A percentile compares a stretch with the other conserved stretches of the same genome.
phyloP scores from a whole-genome alignment of 1,284 basidiomycete species.

The Apiotrichum domesticum region DNA sequence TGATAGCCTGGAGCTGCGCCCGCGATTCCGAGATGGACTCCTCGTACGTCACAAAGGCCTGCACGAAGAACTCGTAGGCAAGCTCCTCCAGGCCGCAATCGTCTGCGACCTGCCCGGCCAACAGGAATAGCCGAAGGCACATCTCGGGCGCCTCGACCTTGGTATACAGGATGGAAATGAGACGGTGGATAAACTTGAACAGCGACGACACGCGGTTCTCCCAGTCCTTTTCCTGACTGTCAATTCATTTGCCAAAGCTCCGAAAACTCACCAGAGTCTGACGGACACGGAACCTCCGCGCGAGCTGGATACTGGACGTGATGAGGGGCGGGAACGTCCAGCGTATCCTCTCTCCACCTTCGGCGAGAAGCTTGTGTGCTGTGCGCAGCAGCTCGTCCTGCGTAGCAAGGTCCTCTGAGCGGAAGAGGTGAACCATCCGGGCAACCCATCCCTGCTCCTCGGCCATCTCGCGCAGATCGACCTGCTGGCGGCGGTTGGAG shows the following conservation, averaged over 20 bases:
- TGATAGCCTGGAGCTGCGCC: slow-evolving; percentile 87
- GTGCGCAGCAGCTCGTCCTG: slow-evolving; percentile 82
- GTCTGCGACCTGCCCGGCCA: slow-evolving; percentile 84
- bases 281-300: slow-evolving; percentile 73
- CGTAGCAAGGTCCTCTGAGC: slow-evolving; percentile 69
- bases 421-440: slow-evolving; percentile 89
- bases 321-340: slow-evolving; percentile 92
- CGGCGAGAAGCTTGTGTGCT: slow-evolving; percentile 75
- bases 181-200: slow-evolving; percentile 85
- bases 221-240: slow-evolving; percentile 63
- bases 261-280: slow-evolving; percentile 39
- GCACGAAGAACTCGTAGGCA: slow-evolving; percentile 90
- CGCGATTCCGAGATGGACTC: slow-evolving; percentile 88
- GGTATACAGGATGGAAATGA: slow-evolving; percentile 81
- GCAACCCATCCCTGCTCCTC: slow-evolving; percentile 98
- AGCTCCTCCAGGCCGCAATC: slow-evolving; percentile 89
- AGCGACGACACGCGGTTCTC: slow-evolving; percentile 70
- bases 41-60: slow-evolving; percentile 92
- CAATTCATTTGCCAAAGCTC: background rate
- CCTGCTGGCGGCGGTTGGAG: slow-evolving; percentile 34
- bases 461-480: slow-evolving; percentile 79
- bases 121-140: slow-evolving; percentile 85
- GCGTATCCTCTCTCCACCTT: slow-evolving; percentile 86
- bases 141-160: slow-evolving; percentile 85
- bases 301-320: slow-evolving; percentile 81